A percentile compares a stretch with the other conserved stretches of the same genome.
Conservation (phyloP, 148 eudicot genomes). For the Vaccinium corymbosum region DNA sequence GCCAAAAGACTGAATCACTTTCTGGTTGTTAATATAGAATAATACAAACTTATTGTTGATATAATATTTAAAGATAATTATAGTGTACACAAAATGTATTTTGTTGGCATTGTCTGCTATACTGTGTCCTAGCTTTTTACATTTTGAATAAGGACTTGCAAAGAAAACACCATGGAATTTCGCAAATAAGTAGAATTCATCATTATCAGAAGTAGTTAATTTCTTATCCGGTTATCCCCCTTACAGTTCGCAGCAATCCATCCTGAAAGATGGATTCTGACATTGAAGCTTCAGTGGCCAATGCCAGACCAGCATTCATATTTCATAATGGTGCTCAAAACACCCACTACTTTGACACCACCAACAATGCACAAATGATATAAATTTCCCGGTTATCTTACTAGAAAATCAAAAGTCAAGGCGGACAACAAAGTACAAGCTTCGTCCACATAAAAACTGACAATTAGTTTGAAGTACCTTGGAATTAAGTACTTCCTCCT, state of each 20-base stretch:
- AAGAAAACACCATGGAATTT: neutral
- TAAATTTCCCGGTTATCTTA: neutral
- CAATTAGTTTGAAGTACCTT: conserved; percentile 38
- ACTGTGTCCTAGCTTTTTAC: neutral
- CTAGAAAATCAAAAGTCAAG: neutral
- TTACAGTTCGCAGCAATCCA: neutral
- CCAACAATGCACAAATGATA: neutral
- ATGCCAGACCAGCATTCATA: neutral
- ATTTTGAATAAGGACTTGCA: neutral
- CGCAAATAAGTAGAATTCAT: neutral
- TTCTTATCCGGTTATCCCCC: neutral
- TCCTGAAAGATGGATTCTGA: neutral
- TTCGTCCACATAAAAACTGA: neutral
- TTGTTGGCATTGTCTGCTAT: neutral
- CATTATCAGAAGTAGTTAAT: neutral
- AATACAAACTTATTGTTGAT: neutral
- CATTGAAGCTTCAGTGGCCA: neutral
- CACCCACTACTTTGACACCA: too few relatives aligned
- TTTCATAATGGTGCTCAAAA: too few relatives aligned
- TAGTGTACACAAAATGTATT: neutral
- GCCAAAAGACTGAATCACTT: neutral
- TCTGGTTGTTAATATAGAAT: neutral
- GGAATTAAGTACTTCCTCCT: conserved; percentile 43
- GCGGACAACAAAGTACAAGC: neutral
- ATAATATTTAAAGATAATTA: neutral